A percentile compares a stretch with the other conserved stretches of the same genome.
These are phyloP conservation scores for Ogataea pilisensis DNA, from an alignment of 805 yeast species.

Conservation along the genomic window DNA sequence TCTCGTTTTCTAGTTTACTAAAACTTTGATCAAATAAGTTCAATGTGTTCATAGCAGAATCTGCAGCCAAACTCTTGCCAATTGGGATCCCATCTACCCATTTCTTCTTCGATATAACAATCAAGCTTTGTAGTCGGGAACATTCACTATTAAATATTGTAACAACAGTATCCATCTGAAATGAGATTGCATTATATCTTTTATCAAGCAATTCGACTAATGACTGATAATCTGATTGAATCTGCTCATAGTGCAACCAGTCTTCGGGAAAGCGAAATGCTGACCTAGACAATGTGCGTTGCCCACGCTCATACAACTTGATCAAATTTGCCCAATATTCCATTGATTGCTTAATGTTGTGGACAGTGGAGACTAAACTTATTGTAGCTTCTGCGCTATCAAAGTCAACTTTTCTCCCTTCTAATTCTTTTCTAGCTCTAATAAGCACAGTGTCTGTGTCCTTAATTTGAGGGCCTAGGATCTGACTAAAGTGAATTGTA, in stretches of 20 bases:
- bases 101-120: constrained; percentile 29
- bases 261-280: constrained; percentile 45
- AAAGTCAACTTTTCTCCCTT: constrained; percentile 31
- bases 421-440: constrained; percentile 34
- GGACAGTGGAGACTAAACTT: constrained; percentile 36
- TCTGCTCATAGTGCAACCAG: constrained; percentile 63
- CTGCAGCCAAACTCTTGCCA: constrained; percentile 38
- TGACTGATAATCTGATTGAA: constrained; percentile 45
- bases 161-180: constrained; percentile 41
- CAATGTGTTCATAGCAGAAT: constrained; percentile 39
- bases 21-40: constrained; percentile 22
- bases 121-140: constrained; percentile 30
- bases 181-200: constrained; percentile 22
- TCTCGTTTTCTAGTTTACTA: constrained; percentile 8
- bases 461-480: constrained; percentile 31
- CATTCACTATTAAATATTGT: constrained; percentile 40
- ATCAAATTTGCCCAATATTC: constrained; percentile 22
- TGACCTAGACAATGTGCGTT: constrained; percentile 29
- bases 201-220: constrained; percentile 34
- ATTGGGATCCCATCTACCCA: constrained; percentile 52
- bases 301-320: constrained; percentile 26
- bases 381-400: constrained; percentile 37
- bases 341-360: constrained; percentile 25
- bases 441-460: constrained; percentile 31
- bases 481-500: constrained; percentile 36